Conservation (phyloP, 805 yeast species). For the Saitoella complicata region DNA sequence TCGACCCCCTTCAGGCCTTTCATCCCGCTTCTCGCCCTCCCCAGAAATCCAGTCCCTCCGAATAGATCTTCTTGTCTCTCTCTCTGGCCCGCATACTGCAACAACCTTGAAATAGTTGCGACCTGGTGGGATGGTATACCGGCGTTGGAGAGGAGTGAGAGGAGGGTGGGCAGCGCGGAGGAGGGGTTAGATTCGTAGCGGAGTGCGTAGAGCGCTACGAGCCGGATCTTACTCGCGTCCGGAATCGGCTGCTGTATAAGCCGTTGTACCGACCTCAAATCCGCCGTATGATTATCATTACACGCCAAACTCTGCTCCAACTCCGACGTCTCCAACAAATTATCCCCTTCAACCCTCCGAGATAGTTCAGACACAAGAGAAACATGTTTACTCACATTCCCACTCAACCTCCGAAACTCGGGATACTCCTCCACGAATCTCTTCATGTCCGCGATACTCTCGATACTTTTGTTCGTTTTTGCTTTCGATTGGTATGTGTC, state of each 20-base stretch:
- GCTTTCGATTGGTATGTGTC: constrained; percentile 67
- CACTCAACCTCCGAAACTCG: constrained; percentile 73
- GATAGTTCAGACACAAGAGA: constrained; percentile 77
- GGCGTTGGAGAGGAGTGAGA: constrained; percentile 19
- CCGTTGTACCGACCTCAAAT: constrained; percentile 39
- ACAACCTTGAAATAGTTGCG: constrained; percentile 30
- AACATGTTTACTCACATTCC: constrained; percentile 85
- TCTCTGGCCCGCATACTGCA: constrained; percentile 29
- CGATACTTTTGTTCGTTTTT: constrained; percentile 47
- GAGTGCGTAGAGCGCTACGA: constrained; percentile 57
- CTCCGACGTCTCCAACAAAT: constrained; percentile 77
- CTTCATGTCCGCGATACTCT: constrained; percentile 77
- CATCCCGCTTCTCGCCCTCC: constrained; percentile 27
- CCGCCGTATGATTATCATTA: constrained; percentile 39
- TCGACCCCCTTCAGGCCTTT: constrained; percentile 30
- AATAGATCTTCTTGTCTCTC: constrained; percentile 30
- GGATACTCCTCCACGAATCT: constrained; percentile 84
- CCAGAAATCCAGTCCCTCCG: constrained; percentile 23
- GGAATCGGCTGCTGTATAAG: constrained; percentile 30
- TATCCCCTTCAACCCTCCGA: constrained; percentile 39
- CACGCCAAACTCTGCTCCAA: constrained; percentile 75
- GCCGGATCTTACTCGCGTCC: constrained; percentile 45
- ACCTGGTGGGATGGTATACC: constrained; percentile 21
- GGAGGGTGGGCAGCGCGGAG: constrained; percentile 22
- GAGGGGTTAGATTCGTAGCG: constrained; percentile 36